These are phyloP conservation scores for Flaveria brownii DNA, from an alignment of 129 eudicot genomes.

Conservation along the genomic window DNA sequence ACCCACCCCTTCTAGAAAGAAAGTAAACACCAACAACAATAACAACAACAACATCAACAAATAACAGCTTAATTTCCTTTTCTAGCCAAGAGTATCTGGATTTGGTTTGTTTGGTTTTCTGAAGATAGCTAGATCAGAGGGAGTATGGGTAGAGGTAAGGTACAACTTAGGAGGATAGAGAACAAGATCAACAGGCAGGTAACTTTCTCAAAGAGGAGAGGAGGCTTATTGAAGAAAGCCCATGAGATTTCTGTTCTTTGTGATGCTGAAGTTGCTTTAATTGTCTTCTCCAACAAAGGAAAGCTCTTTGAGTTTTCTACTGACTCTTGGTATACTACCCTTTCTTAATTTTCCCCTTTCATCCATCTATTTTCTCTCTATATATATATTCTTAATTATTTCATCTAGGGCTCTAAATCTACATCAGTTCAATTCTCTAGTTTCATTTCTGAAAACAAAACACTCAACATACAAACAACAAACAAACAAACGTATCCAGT, in stretches of 20 bases:
- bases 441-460: slow-evolving; percentile 14
- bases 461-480: not conserved
- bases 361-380: not conserved
- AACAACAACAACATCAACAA: slow-evolving; percentile 27
- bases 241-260: slow-evolving; percentile 94
- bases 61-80: slow-evolving; percentile 39
- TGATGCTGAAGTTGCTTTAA: slow-evolving; percentile 88
- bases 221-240: slow-evolving; percentile 86
- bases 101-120: slow-evolving; percentile 39
- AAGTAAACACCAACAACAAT: slow-evolving; percentile 28
- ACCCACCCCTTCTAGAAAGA: slow-evolving; percentile 30
- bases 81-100: slow-evolving; percentile 44
- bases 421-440: slow-evolving; percentile 5
- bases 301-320: slow-evolving; percentile 89
- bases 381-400: slow-evolving; percentile 3
- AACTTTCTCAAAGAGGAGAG: slow-evolving; percentile 92
- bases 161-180: slow-evolving; percentile 80
- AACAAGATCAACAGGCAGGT: slow-evolving; percentile 95
- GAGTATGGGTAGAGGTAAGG: slow-evolving; percentile 87
- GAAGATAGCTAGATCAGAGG: not conserved
- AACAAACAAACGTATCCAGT: no score
- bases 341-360: slow-evolving; percentile 10
- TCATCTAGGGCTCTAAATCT: slow-evolving; percentile 24
- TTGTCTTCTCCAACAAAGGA: slow-evolving; percentile 87
- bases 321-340: slow-evolving; percentile 63